phyloP scores from a whole-genome alignment of 768 basidiomycete genomes.

The Amanita fuliginea region DNA sequence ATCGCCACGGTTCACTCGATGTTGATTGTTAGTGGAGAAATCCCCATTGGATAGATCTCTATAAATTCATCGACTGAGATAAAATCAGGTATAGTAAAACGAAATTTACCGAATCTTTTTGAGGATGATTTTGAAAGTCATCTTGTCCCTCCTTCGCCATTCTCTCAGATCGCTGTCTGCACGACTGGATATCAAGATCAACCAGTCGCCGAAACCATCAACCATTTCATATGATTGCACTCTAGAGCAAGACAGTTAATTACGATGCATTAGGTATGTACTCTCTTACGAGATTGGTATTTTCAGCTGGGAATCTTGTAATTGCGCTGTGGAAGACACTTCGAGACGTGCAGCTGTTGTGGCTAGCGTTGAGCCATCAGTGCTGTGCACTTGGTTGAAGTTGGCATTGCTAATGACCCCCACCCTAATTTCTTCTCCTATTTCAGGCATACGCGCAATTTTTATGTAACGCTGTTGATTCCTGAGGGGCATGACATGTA shows the following conservation, averaged over 20 bases:
- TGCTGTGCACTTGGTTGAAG: neutral
- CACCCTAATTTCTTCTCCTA: slow-evolving; percentile 9
- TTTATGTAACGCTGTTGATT: slow-evolving; percentile 11
- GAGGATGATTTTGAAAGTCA: slow-evolving; percentile 39
- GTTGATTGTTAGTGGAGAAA: slow-evolving; percentile 62
- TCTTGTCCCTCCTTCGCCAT: slow-evolving; percentile 29
- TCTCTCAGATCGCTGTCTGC: slow-evolving; percentile 41
- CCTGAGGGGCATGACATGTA: neutral
- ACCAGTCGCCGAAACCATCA: slow-evolving; percentile 55
- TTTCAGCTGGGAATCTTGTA: neutral
- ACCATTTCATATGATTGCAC: slow-evolving; percentile 25
- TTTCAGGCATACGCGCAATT: slow-evolving; percentile 7
- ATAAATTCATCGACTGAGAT: neutral
- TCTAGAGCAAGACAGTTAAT: neutral
- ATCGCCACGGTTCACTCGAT: slow-evolving; percentile 35
- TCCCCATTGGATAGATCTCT: slow-evolving; percentile 63
- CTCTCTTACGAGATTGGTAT: neutral
- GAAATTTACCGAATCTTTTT: slow-evolving; percentile 56
- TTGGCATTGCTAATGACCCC: slow-evolving; percentile 8
- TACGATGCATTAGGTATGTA: neutral
- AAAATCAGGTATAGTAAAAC: neutral
- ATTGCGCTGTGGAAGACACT: neutral
- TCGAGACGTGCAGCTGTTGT: neutral
- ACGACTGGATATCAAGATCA: slow-evolving; percentile 39
- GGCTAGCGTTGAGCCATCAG: neutral